These are phyloP conservation scores for Leccinum angustisporum DNA, from an alignment of 1,284 basidiomycete genomes.

Conservation along the genomic window DNA sequence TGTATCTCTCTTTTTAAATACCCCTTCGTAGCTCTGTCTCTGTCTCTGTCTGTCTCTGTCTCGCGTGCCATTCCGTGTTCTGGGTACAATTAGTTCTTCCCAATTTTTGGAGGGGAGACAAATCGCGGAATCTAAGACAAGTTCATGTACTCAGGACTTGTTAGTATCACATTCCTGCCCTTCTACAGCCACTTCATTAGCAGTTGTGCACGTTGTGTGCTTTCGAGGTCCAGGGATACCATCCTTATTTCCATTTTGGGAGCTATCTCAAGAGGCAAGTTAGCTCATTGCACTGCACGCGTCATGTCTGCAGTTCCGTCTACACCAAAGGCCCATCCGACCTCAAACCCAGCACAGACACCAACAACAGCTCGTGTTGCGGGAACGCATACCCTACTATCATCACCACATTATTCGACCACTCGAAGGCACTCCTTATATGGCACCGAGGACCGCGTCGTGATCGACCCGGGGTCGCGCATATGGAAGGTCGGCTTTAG, in stretches of 20 bases:
- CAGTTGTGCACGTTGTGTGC: not conserved
- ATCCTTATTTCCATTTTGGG: too few relatives aligned
- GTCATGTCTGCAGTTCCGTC: constrained; percentile 29
- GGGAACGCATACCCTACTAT: constrained; percentile 51
- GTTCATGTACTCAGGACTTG: not conserved
- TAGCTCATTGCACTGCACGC: not conserved
- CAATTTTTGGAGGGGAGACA: too few relatives aligned
- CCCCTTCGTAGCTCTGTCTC: not conserved
- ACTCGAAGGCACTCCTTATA: constrained; percentile 78
- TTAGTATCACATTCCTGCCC: not conserved
- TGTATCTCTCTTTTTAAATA: not conserved
- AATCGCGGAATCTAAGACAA: not conserved
- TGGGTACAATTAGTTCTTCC: too few relatives aligned
- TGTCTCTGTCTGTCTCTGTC: too few relatives aligned
- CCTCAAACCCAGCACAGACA: constrained; percentile 38
- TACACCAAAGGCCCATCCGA: constrained; percentile 26
- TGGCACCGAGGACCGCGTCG: constrained; percentile 83
- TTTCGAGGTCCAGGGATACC: too few relatives aligned
- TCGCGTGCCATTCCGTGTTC: not conserved
- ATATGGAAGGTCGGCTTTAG: constrained; percentile 91
- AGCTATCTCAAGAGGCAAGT: not conserved
- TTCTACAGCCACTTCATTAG: not conserved
- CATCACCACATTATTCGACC: constrained; percentile 76
- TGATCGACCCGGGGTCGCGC: constrained; percentile 81
- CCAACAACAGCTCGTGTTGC: constrained; percentile 51